Percentiles rank a stretch among this genome's conserved stretches.
Evolutionary conservation across 257 asterid genomes (phyloP).

Genomic region (Nicotiana otophora): DNA sequence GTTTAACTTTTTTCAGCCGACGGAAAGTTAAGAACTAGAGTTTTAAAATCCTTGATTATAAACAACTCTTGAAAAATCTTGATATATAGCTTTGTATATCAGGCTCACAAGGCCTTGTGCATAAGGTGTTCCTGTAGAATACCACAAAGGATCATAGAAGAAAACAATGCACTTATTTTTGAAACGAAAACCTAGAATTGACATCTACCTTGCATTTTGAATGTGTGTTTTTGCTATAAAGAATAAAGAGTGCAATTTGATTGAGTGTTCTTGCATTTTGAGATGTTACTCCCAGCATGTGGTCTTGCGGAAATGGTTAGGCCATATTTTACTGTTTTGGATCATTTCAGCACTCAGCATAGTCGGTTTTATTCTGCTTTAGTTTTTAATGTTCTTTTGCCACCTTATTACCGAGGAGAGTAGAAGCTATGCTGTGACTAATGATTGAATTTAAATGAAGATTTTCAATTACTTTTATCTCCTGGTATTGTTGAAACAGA

Average conservation of each 20-base stretch:
- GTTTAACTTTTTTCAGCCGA: not conserved
- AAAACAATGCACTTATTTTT: not conserved
- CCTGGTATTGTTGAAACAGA: constrained; percentile 47
- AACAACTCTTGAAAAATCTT: not conserved
- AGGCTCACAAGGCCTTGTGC: not conserved
- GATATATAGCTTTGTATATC: not conserved
- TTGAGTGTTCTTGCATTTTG: not conserved
- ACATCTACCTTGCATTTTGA: not conserved
- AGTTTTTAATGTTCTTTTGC: not conserved
- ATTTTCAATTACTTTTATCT: constrained; percentile 14
- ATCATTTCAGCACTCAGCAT: not conserved
- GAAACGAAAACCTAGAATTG: not conserved
- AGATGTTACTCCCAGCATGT: not conserved
- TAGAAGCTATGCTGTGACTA: not conserved
- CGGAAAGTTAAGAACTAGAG: not conserved
- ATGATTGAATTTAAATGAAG: constrained; percentile 2
- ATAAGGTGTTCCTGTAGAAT: not conserved
- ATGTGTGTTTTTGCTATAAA: not conserved
- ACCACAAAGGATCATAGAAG: not conserved
- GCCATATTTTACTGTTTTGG: not conserved
- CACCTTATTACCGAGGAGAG: not conserved
- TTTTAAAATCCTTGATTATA: not conserved
- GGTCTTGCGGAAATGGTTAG: not conserved
- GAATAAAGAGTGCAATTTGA: not conserved
- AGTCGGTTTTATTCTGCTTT: not conserved